phyloP scores from a whole-genome alignment of 176 grass and related monocot genomes.

The Carex scoparia region DNA sequence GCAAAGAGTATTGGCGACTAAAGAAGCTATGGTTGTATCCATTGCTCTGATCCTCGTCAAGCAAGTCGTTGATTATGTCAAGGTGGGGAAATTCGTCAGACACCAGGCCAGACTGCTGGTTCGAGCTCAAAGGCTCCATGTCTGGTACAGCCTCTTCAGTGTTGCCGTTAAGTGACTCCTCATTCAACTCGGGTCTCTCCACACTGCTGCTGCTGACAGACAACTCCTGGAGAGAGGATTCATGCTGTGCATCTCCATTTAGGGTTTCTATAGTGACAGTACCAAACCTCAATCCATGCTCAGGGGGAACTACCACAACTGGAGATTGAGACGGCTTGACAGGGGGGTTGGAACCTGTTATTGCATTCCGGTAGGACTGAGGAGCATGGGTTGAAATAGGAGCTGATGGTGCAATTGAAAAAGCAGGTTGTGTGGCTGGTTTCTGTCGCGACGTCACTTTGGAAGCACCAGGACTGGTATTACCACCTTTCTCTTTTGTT shows the following conservation, averaged over 20 bases:
- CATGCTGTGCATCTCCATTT: slow-evolving; percentile 6
- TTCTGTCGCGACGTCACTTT: background rate
- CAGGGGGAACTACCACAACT: slow-evolving; percentile 28
- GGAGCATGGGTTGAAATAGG: slow-evolving; percentile 48
- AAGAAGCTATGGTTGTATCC: slow-evolving; percentile 31
- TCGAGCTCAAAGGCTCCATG: slow-evolving; percentile 29
- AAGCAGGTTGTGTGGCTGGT: background rate
- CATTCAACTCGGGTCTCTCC: slow-evolving; percentile 23
- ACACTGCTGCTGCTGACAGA: slow-evolving; percentile 25
- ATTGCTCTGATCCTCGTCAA: slow-evolving; percentile 64
- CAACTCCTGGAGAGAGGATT: slow-evolving; percentile 12
- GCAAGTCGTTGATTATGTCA: slow-evolving; percentile 91
- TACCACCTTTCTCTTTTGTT: background rate
- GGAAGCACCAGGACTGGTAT: background rate
- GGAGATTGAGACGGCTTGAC: slow-evolving; percentile 34
- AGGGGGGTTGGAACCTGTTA: slow-evolving; percentile 43
- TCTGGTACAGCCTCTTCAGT: slow-evolving; percentile 32
- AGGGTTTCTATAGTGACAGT: slow-evolving; percentile 48
- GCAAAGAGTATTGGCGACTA: slow-evolving; percentile 37
- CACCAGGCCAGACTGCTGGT: slow-evolving; percentile 31
- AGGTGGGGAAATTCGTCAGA: slow-evolving; percentile 75
- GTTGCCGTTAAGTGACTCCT: slow-evolving; percentile 32
- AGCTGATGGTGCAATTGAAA: slow-evolving; percentile 32
- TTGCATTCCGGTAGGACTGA: slow-evolving; percentile 68
- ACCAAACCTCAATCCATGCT: slow-evolving; percentile 48